Conservation (phyloP, 768 basidiomycete species). For the Pleurotus platypus region DNA sequence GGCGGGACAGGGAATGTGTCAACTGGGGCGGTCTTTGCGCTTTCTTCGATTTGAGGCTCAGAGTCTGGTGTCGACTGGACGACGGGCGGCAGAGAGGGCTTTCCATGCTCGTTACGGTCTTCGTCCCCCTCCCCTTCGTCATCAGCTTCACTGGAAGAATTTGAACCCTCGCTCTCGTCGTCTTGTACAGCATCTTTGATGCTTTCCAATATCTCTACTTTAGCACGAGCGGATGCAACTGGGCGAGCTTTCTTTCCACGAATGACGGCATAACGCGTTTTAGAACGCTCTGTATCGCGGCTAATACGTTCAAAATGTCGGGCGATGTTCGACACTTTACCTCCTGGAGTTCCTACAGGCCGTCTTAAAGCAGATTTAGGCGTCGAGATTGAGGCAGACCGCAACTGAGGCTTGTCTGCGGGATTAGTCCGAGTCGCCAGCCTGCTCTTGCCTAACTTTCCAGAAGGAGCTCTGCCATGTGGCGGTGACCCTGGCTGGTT, state of each 20-base stretch:
- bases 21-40: slow-evolving; percentile 22
- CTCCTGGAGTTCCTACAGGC: slow-evolving; percentile 43
- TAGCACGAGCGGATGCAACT: slow-evolving; percentile 83
- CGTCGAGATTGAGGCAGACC: slow-evolving; percentile 36
- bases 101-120: slow-evolving; percentile 24
- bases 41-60: slow-evolving; percentile 19
- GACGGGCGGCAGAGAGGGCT: slow-evolving; percentile 9
- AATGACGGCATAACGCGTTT: slow-evolving; percentile 80
- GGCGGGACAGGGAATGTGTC: slow-evolving; percentile 2
- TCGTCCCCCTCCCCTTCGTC: slow-evolving; percentile 51
- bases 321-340: slow-evolving; percentile 83
- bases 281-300: slow-evolving; percentile 70
- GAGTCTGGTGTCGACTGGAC: slow-evolving; percentile 18
- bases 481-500: slow-evolving; percentile 46
- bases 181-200: slow-evolving; percentile 88
- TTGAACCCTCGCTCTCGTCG: slow-evolving; percentile 73
- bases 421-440: slow-evolving; percentile 20
- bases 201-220: slow-evolving; percentile 84
- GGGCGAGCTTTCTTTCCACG: slow-evolving; percentile 86
- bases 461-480: slow-evolving; percentile 27
- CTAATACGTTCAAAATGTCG: slow-evolving; percentile 87
- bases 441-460: slow-evolving; percentile 28
- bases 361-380: slow-evolving; percentile 56
- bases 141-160: slow-evolving; percentile 57
- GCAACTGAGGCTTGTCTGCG: slow-evolving; percentile 38